These are phyloP conservation scores for Ascochyta rabiei DNA, from an alignment of 2,329 filamentous ascomycete species.

Conservation along the genomic window DNA sequence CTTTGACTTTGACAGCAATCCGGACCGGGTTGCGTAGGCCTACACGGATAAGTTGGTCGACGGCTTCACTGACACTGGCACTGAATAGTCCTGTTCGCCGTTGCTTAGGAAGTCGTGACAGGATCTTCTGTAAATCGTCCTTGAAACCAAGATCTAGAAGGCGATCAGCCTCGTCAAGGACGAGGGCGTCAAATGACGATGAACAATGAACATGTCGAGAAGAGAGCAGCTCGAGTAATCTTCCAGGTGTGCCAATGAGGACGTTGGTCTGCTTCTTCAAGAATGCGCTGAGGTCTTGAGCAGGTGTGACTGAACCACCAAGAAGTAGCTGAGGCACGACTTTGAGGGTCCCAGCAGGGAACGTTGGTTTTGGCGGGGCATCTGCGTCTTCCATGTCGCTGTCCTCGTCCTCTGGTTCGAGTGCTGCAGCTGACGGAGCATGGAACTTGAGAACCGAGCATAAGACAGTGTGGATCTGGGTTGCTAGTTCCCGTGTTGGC, in stretches of 20 bases:
- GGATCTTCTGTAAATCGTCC: conserved; percentile 83
- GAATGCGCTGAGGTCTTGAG: conserved; percentile 86
- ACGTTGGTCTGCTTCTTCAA: conserved; percentile 85
- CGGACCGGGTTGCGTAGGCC: conserved; percentile 94
- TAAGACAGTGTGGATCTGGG: conserved; percentile 86
- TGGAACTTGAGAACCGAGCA: conserved; percentile 82
- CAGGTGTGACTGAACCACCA: conserved; percentile 78
- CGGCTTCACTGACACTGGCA: conserved; percentile 93
- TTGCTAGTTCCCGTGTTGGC: conserved; percentile 89
- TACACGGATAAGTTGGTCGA: conserved; percentile 89
- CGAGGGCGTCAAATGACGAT: conserved; percentile 87
- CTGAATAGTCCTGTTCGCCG: conserved; percentile 92
- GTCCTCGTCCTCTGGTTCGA: conserved; percentile 60
- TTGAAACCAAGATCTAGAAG: conserved; percentile 94
- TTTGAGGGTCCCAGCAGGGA: conserved; percentile 58
- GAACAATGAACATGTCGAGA: conserved; percentile 88
- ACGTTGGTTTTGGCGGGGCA: conserved; percentile 45
- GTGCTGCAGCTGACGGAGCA: conserved; percentile 71
- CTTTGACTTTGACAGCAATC: conserved; percentile 88
- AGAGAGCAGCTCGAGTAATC: conserved; percentile 83
- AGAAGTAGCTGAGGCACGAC: conserved; percentile 82
- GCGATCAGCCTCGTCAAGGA: conserved; percentile 93
- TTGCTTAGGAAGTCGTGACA: conserved; percentile 87
- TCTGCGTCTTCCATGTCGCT: conserved; percentile 50
- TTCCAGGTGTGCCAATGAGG: conserved; percentile 86